phyloP scores from a whole-genome alignment of 1,139 yeast species.

The Geotrichum klebahnii region DNA sequence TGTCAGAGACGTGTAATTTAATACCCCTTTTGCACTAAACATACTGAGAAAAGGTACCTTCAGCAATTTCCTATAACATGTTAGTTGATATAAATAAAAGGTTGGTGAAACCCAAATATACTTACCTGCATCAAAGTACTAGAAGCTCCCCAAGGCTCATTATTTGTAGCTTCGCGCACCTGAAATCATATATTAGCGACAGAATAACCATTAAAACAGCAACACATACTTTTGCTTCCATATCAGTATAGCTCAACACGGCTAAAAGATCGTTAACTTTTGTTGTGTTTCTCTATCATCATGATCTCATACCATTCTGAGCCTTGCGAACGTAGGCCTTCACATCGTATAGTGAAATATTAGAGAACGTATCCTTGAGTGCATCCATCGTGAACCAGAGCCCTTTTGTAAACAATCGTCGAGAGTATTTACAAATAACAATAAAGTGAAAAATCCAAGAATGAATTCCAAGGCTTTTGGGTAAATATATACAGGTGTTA shows the following conservation, averaged over 20 bases:
- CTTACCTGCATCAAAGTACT: constrained; percentile 69
- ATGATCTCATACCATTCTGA: constrained; percentile 57
- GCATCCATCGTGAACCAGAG: constrained; percentile 64
- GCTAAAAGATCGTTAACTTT: constrained; percentile 33
- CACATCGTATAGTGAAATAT: constrained; percentile 86
- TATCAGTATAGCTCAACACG: constrained; percentile 89
- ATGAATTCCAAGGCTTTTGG: no score
- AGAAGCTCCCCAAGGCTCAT: constrained; percentile 99
- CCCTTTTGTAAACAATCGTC: no score
- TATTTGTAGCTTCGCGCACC: constrained; percentile 88
- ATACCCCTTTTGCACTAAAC: constrained; percentile 16
- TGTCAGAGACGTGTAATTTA: constrained; percentile 22
- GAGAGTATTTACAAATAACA: no score
- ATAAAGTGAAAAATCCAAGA: no score
- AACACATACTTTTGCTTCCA: constrained; percentile 77
- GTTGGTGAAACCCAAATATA: not conserved
- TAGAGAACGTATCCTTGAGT: constrained; percentile 68
- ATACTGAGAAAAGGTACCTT: constrained; percentile 80
- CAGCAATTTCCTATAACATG: constrained; percentile 64
- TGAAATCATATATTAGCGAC: constrained; percentile 7
- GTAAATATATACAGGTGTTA: no score
- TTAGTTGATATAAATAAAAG: not conserved
- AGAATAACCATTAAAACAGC: not conserved
- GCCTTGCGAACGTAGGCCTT: constrained; percentile 97
- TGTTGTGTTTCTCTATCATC: constrained; percentile 16